phyloP scores from a whole-genome alignment of 495 filamentous ascomycete genomes.

The Lophiostoma macrostomum region DNA sequence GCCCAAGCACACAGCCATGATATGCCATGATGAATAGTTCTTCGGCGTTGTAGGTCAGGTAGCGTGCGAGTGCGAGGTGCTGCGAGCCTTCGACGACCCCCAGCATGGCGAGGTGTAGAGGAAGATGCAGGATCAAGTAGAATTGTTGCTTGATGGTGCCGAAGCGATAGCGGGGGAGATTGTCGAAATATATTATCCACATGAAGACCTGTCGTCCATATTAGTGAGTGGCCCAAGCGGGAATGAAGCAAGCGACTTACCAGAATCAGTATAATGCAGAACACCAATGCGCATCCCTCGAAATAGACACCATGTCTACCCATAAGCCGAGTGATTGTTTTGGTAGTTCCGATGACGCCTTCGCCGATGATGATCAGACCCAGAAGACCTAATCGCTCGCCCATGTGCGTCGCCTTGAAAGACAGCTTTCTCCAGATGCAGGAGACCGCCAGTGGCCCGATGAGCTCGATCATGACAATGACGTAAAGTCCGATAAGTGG shows the following conservation, averaged over 20 bases:
- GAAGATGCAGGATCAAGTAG: conserved; percentile 27
- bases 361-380: conserved; percentile 31
- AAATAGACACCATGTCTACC: conserved; percentile 21
- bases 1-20: neutral
- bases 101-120: conserved; percentile 27
- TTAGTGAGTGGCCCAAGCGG: neutral
- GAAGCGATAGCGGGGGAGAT: conserved; percentile 16
- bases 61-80: conserved; percentile 25
- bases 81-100: conserved; percentile 30
- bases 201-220: conserved; percentile 15
- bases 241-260: conserved; percentile 7
- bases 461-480: conserved; percentile 14
- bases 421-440: conserved; percentile 22
- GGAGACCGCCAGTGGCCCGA: conserved; percentile 17
- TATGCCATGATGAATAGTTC: neutral
- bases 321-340: conserved; percentile 24
- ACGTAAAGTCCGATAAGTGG: conserved; percentile 11
- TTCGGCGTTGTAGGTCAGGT: conserved; percentile 1
- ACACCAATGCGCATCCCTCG: conserved; percentile 10
- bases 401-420: conserved; percentile 28
- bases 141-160: conserved; percentile 26
- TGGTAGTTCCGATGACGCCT: conserved; percentile 30
- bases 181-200: conserved; percentile 30
- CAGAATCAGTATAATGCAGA: conserved; percentile 28
- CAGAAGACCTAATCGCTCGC: conserved; percentile 26